Conservation (phyloP, 768 basidiomycete genomes). For the Daedaleopsis nitida region DNA sequence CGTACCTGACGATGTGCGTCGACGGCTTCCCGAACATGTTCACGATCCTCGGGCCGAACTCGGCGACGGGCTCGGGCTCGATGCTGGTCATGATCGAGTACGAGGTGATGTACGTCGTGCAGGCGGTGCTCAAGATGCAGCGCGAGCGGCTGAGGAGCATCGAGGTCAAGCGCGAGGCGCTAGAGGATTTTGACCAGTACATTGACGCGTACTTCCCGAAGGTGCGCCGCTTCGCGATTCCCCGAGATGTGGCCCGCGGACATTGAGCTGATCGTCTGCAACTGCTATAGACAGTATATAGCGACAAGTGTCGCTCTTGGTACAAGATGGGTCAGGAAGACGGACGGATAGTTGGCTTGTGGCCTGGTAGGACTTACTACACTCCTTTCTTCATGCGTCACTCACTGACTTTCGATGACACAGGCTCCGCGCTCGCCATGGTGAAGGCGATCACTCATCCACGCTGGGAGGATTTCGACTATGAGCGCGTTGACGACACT, state of each 20-base stretch:
- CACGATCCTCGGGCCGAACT: conserved; percentile 57
- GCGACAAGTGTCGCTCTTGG: conserved; percentile 60
- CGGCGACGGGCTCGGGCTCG: conserved; percentile 55
- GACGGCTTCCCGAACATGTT: conserved; percentile 76
- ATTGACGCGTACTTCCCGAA: conserved; percentile 56
- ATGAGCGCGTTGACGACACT: conserved; percentile 44
- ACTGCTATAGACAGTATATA: conserved; percentile 52
- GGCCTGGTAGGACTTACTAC: conserved; percentile 45
- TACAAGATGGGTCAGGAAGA: conserved; percentile 59
- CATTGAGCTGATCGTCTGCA: too few species aligned
- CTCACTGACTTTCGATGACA: conserved; percentile 40
- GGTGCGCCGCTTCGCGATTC: conserved; percentile 26
- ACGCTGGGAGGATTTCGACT: conserved; percentile 64
- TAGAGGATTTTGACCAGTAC: conserved; percentile 63
- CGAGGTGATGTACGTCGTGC: conserved; percentile 58
- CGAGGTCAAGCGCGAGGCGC: conserved; percentile 59
- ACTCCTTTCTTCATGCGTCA: too few species aligned
- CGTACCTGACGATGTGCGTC: conserved; percentile 60
- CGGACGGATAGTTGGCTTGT: conserved; percentile 55
- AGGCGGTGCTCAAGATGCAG: conserved; percentile 60
- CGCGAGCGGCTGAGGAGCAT: conserved; percentile 64
- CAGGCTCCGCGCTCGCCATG: conserved; percentile 47
- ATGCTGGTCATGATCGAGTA: conserved; percentile 57
- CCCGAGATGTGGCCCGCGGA: too few species aligned
- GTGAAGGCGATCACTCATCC: conserved; percentile 36